These are phyloP conservation scores for Hymenoscyphus fraxineus DNA, from an alignment of 2,329 filamentous ascomycete species.

Conservation along the genomic window DNA sequence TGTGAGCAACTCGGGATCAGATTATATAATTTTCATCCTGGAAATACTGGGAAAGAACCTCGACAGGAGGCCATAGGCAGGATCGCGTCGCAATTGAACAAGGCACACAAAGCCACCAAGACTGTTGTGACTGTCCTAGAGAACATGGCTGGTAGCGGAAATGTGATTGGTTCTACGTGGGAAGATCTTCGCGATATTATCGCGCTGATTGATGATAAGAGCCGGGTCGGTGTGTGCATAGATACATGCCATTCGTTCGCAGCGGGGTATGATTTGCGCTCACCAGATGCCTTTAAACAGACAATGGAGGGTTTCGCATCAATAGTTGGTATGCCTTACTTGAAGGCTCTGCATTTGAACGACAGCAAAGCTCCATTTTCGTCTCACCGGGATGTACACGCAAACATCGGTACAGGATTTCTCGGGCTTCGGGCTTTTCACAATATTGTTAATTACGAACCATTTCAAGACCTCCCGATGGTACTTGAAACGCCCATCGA, in stretches of 20 bases:
- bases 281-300: constrained; percentile 65
- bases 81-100: constrained; percentile 79
- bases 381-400: constrained; percentile 84
- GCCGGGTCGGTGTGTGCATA: constrained; percentile 85
- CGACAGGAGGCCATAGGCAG: constrained; percentile 69
- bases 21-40: constrained; percentile 98
- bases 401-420: constrained; percentile 94
- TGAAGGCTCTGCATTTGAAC: constrained; percentile 86
- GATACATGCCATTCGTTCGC: constrained; percentile 97
- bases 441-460: constrained; percentile 77
- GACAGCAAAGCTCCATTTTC: constrained; percentile 88
- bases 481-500: constrained; percentile 96
- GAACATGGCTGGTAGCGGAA: constrained; percentile 91
- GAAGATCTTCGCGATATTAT: constrained; percentile 87
- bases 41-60: constrained; percentile 67
- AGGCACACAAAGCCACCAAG: constrained; percentile 70
- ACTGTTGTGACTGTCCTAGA: constrained; percentile 82
- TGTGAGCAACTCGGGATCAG: constrained; percentile 82
- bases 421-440: constrained; percentile 88
- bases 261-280: constrained; percentile 84
- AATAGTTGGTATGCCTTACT: constrained; percentile 71
- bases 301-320: constrained; percentile 75
- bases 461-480: constrained; percentile 78
- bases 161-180: constrained; percentile 80
- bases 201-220: constrained; percentile 71